Conservation (phyloP, 169 alveolate genomes). For the Plasmodium reichenowi region DNA sequence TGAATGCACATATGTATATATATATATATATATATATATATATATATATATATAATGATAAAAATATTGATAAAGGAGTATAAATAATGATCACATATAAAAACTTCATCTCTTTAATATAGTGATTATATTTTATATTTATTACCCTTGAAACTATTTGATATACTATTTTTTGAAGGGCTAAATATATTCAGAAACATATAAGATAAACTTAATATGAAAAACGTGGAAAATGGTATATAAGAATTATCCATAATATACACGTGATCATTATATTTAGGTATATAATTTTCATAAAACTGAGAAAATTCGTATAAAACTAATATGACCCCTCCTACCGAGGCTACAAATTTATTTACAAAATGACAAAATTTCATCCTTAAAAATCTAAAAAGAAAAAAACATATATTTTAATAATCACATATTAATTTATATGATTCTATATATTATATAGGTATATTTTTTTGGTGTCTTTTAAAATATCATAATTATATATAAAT, state of each 20-base stretch:
- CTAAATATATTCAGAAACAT: constrained; percentile 31
- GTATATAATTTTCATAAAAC: constrained; percentile 7
- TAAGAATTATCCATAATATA: constrained; percentile 28
- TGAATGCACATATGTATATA: background rate
- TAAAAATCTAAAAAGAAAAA: constrained; percentile 15
- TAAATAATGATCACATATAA: background rate
- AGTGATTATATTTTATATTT: background rate
- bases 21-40: constrained; percentile 1
- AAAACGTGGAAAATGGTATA: constrained; percentile 27
- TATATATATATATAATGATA: background rate
- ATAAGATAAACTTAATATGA: constrained; percentile 25
- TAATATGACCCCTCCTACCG: constrained; percentile 48
- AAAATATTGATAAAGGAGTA: background rate
- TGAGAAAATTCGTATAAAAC: constrained; percentile 17
- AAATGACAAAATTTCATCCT: constrained; percentile 27
- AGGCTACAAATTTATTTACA: constrained; percentile 39
- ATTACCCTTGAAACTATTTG: constrained; percentile 45
- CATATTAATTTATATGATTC: no score
- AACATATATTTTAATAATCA: background rate
- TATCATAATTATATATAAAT: background rate
- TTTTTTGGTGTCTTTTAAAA: background rate
- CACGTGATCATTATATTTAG: background rate
- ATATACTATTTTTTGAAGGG: constrained; percentile 19
- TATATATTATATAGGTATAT: constrained; percentile 7
- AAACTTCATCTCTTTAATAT: background rate